Evolutionary conservation across 352 stramenopile genomes (phyloP).

Genomic region (Paralagenidium karlingii): DNA sequence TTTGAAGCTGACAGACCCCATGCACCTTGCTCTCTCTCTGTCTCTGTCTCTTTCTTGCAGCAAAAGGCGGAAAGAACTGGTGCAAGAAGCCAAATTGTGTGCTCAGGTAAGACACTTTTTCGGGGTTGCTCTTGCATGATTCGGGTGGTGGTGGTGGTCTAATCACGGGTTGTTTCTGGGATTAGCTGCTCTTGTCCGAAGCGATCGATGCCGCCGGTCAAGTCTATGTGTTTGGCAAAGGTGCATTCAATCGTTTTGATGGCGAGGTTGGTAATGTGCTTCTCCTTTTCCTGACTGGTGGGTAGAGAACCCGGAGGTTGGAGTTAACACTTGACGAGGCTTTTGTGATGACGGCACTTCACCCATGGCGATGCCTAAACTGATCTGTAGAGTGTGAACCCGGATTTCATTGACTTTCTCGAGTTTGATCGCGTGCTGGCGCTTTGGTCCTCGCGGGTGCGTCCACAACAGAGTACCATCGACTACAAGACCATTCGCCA

Average conservation of each 20-base stretch:
- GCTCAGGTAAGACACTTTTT: too few relatives aligned
- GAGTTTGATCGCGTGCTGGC: constrained; percentile 38
- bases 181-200: constrained; percentile 23
- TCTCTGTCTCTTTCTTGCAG: not conserved
- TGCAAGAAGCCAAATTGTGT: constrained; percentile 30
- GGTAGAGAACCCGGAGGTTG: too few relatives aligned
- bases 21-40: not conserved
- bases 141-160: too few relatives aligned
- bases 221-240: constrained; percentile 69
- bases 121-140: not conserved
- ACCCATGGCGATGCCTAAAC: too few relatives aligned
- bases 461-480: constrained; percentile 8
- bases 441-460: constrained; percentile 46
- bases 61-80: constrained; percentile 24
- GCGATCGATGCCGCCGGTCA: constrained; percentile 62
- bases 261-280: too few relatives aligned
- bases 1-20: too few relatives aligned
- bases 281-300: too few relatives aligned
- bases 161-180: not conserved
- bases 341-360: too few relatives aligned
- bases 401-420: constrained; percentile 68
- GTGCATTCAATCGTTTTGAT: constrained; percentile 47
- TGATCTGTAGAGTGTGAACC: too few relatives aligned
- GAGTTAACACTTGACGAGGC: too few relatives aligned
- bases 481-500: not conserved